A percentile compares a stretch with the other conserved stretches of the same genome.
These are phyloP conservation scores for Coprinellus aureogranulatus DNA, from an alignment of 768 basidiomycete genomes.

Conservation along the genomic window DNA sequence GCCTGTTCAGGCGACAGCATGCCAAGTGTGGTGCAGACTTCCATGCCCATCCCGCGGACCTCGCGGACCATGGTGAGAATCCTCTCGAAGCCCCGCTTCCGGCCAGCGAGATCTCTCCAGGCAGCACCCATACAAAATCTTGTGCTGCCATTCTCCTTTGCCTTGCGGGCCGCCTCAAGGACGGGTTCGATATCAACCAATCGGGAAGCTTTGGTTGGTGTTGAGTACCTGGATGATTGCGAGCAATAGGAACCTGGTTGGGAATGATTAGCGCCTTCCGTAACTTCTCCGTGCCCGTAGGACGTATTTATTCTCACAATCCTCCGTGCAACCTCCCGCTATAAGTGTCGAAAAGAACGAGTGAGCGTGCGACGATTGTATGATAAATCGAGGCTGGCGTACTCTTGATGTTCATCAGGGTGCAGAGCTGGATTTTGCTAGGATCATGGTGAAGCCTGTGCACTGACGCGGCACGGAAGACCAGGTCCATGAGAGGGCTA, in stretches of 20 bases:
- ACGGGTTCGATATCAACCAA: slow-evolving; percentile 90
- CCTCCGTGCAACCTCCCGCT: slow-evolving; percentile 96
- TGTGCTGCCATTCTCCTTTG: slow-evolving; percentile 95
- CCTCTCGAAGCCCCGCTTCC: slow-evolving; percentile 89
- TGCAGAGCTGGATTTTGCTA: slow-evolving; percentile 90
- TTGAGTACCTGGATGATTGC: slow-evolving; percentile 91
- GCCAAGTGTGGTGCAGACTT: slow-evolving; percentile 97
- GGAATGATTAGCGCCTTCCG: not conserved
- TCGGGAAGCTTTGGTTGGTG: slow-evolving; percentile 83
- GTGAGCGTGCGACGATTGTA: slow-evolving; percentile 11
- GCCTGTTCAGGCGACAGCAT: slow-evolving; percentile 97
- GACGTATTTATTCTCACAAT: slow-evolving; percentile 57
- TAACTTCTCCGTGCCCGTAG: not conserved
- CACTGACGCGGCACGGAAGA: slow-evolving; percentile 80
- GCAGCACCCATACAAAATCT: slow-evolving; percentile 99
- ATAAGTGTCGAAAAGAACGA: slow-evolving; percentile 3
- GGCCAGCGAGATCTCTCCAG: slow-evolving; percentile 91
- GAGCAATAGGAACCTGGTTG: slow-evolving; percentile 90
- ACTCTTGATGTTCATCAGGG: slow-evolving; percentile 99
- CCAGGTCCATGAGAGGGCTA: slow-evolving; percentile 80
- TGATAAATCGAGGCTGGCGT: slow-evolving; percentile 35
- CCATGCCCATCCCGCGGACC: slow-evolving; percentile 95
- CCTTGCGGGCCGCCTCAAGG: slow-evolving; percentile 85
- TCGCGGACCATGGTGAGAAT: slow-evolving; percentile 91
- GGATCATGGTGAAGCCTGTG: slow-evolving; percentile 89